Evolutionary conservation across 495 filamentous ascomycete species (phyloP).

Genomic region (Rostrohypoxylon terebratum): DNA sequence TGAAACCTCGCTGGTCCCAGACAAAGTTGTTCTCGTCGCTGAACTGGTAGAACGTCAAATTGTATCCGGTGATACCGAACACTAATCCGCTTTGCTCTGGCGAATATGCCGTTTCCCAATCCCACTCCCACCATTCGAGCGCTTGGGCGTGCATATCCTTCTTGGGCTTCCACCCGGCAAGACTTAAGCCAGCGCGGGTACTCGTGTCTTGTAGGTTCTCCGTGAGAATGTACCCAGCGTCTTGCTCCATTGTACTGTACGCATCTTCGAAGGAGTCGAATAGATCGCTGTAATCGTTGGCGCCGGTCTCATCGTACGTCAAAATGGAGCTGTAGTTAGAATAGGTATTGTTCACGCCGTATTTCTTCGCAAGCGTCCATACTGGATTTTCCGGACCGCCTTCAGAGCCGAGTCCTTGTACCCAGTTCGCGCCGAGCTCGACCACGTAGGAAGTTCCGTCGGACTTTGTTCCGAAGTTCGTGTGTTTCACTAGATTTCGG

Average conservation of each 20-base stretch:
- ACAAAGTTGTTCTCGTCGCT: constrained; percentile 74
- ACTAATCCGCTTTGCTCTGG: constrained; percentile 55
- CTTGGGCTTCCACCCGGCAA: constrained; percentile 74
- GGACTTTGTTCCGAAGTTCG: constrained; percentile 66
- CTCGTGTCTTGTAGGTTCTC: constrained; percentile 74
- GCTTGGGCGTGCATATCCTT: constrained; percentile 69
- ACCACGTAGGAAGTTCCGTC: constrained; percentile 68
- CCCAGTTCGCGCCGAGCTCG: constrained; percentile 80
- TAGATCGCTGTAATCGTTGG: constrained; percentile 62
- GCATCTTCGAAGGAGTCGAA: constrained; percentile 66
- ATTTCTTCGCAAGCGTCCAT: constrained; percentile 75
- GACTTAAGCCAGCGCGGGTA: constrained; percentile 67
- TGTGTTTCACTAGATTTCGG: constrained; percentile 53
- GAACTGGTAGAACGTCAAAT: constrained; percentile 54
- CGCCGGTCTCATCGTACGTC: constrained; percentile 70
- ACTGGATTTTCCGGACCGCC: constrained; percentile 75
- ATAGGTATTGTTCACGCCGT: constrained; percentile 69
- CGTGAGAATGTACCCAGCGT: constrained; percentile 68
- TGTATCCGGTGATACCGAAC: constrained; percentile 51
- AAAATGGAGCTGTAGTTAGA: constrained; percentile 71
- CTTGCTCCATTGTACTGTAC: constrained; percentile 62
- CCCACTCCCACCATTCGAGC: constrained; percentile 68
- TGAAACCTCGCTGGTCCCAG: constrained; percentile 75
- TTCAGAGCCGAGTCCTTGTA: constrained; percentile 72
- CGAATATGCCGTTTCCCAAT: constrained; percentile 67